Conservation (phyloP, 2,329 filamentous ascomycete species). For the Colletotrichum sp. region DNA sequence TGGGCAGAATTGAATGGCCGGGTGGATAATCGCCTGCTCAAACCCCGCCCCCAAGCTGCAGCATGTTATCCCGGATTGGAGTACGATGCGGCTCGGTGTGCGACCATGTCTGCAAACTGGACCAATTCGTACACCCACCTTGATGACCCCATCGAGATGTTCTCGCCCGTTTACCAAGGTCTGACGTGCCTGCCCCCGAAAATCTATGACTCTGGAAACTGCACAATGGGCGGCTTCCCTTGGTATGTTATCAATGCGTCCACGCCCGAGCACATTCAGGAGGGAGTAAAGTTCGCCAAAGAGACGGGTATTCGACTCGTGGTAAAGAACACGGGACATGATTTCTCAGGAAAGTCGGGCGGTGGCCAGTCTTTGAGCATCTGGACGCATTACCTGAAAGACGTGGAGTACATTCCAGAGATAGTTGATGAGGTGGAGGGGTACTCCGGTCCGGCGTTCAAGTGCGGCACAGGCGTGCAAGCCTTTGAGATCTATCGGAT, state of each 20-base stretch:
- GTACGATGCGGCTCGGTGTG: not conserved
- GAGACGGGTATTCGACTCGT: constrained; percentile 2
- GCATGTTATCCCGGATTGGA: not conserved
- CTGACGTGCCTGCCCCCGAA: constrained; percentile 1
- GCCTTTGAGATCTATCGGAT: constrained; percentile 1
- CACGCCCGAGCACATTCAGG: not conserved
- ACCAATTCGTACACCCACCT: not conserved
- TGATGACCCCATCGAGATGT: constrained; percentile 4
- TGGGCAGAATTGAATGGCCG: not conserved
- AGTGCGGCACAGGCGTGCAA: not conserved
- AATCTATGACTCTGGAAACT: constrained; percentile 7
- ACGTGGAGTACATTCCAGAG: not conserved
- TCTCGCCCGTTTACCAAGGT: constrained; percentile 9
- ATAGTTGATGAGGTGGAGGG: not conserved
- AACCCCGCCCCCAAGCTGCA: not conserved
- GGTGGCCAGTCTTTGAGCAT: constrained; percentile 1
- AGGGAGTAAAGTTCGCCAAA: constrained; percentile 3
- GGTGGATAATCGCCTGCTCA: not conserved
- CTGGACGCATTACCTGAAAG: constrained; percentile 5
- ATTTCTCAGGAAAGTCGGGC: not conserved
- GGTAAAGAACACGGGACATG: constrained; percentile 11
- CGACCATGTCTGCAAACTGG: not conserved
- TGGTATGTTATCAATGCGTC: constrained; percentile 11
- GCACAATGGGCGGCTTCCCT: constrained; percentile 7
- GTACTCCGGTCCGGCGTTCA: not conserved